phyloP scores from a whole-genome alignment of 2,329 filamentous ascomycete species.

The Aureobasidium sp. region DNA sequence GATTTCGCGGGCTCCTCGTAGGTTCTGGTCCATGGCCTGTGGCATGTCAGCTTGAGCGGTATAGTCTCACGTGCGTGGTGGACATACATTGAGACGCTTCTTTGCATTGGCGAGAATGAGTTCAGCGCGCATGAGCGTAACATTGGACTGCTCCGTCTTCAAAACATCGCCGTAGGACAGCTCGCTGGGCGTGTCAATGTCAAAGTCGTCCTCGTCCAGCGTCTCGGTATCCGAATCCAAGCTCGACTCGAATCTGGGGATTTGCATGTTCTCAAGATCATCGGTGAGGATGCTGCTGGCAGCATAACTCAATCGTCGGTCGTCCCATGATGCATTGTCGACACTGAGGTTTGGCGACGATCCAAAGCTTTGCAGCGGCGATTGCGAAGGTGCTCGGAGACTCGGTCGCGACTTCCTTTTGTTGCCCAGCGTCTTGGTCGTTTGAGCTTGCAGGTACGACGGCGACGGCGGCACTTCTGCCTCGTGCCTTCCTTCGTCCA shows the following conservation, averaged over 20 bases:
- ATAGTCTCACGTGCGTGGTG: conserved; percentile 20
- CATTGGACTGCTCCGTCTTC: conserved; percentile 56
- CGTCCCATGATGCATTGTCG: conserved; percentile 19
- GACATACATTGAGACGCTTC: conserved; percentile 65
- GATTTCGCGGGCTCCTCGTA: conserved; percentile 61
- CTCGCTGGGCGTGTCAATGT: conserved; percentile 16
- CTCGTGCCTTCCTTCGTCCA: conserved; percentile 17
- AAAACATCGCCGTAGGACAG: background rate
- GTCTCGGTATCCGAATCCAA: conserved; percentile 28
- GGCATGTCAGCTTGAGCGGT: background rate
- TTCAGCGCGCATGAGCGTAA: conserved; percentile 71
- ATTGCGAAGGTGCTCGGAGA: background rate
- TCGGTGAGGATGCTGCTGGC: conserved; percentile 39
- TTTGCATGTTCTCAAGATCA: conserved; percentile 36
- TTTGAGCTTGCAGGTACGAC: conserved; percentile 13
- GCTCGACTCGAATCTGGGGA: conserved; percentile 28
- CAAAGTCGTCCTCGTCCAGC: conserved; percentile 16
- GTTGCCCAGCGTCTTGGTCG: background rate
- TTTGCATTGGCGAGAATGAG: conserved; percentile 91
- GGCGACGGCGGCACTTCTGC: conserved; percentile 19
- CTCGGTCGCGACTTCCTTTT: background rate
- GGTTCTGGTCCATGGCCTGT: conserved; percentile 89
- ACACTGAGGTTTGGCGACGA: conserved; percentile 28
- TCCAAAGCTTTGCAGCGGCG: conserved; percentile 18
- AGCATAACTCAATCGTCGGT: conserved; percentile 18